These are phyloP conservation scores for Serendipita indica DNA, from an alignment of 768 basidiomycete genomes.

Conservation along the genomic window DNA sequence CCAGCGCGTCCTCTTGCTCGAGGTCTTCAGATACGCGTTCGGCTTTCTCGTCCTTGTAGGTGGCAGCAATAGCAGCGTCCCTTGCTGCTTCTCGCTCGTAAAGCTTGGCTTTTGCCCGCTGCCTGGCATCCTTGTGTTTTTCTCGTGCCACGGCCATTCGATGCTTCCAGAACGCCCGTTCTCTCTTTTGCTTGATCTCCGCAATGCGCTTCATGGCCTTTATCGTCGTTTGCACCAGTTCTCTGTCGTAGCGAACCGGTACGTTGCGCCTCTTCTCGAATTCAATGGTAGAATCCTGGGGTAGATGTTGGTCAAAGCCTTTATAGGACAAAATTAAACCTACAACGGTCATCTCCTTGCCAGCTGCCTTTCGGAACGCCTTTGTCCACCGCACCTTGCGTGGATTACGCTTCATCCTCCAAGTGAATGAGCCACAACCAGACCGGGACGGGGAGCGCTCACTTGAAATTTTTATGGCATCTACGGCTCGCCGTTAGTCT, in stretches of 20 bases:
- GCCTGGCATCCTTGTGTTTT: conserved; percentile 30
- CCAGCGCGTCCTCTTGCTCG: conserved; percentile 42
- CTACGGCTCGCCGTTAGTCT: conserved; percentile 26
- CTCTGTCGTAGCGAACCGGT: conserved; percentile 92
- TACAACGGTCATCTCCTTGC: conserved; percentile 99
- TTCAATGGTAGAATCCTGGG: conserved; percentile 90
- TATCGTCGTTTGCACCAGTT: conserved; percentile 80
- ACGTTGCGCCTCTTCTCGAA: conserved; percentile 98
- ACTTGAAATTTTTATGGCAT: conserved; percentile 99
- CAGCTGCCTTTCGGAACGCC: conserved; percentile 95
- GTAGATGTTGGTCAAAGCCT: conserved; percentile 6
- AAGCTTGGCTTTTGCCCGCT: neutral
- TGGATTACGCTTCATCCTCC: conserved; percentile 97
- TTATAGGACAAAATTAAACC: conserved; percentile 21
- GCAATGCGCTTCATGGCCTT: conserved; percentile 92
- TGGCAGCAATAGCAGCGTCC: neutral
- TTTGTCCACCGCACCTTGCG: conserved; percentile 99
- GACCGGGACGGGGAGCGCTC: conserved; percentile 5
- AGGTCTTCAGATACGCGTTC: conserved; percentile 50
- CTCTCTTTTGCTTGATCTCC: conserved; percentile 81
- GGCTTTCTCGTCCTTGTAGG: conserved; percentile 28
- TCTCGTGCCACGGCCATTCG: conserved; percentile 16
- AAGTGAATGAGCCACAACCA: neutral
- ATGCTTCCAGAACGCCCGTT: conserved; percentile 93
- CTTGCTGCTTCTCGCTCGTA: neutral